Conservation (phyloP, 345 rosid genomes). For the Cardamine resedifolia region DNA sequence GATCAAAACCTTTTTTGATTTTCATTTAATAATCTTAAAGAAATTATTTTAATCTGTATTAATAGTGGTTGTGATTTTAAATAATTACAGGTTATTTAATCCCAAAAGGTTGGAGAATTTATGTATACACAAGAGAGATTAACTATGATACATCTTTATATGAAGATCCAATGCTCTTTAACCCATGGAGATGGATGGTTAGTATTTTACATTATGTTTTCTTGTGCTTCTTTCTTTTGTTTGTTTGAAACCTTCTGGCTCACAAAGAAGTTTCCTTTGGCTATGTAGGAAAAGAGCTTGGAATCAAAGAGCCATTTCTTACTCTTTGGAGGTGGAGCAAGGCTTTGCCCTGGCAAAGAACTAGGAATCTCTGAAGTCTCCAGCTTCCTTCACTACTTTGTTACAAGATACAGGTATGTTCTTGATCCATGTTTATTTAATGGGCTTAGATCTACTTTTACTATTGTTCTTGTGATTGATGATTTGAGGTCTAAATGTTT, state of each 20-base stretch:
- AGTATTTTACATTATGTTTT: conserved; percentile 10
- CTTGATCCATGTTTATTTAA: conserved; percentile 11
- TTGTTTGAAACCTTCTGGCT: conserved; percentile 17
- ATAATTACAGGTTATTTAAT: conserved; percentile 59
- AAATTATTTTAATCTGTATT: background rate
- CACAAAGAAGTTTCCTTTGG: background rate
- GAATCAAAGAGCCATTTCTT: conserved; percentile 60
- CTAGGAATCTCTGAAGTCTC: conserved; percentile 89
- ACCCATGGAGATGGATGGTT: conserved; percentile 99
- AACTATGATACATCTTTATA: conserved; percentile 65
- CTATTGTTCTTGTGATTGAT: background rate
- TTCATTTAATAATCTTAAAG: background rate
- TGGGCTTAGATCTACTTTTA: background rate
- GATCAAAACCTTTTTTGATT: background rate
- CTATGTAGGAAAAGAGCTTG: conserved; percentile 58
- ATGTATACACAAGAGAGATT: conserved; percentile 80
- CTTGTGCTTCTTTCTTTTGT: background rate
- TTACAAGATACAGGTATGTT: conserved; percentile 90
- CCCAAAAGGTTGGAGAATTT: conserved; percentile 96
- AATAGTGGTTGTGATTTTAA: background rate
- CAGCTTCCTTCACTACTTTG: conserved; percentile 84
- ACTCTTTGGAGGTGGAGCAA: conserved; percentile 86
- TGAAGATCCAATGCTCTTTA: conserved; percentile 72
- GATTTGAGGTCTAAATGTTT: background rate
- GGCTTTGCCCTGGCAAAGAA: conserved; percentile 95